phyloP scores from a whole-genome alignment of 2,329 filamentous ascomycete genomes.

The Fusarium ambrosium region DNA sequence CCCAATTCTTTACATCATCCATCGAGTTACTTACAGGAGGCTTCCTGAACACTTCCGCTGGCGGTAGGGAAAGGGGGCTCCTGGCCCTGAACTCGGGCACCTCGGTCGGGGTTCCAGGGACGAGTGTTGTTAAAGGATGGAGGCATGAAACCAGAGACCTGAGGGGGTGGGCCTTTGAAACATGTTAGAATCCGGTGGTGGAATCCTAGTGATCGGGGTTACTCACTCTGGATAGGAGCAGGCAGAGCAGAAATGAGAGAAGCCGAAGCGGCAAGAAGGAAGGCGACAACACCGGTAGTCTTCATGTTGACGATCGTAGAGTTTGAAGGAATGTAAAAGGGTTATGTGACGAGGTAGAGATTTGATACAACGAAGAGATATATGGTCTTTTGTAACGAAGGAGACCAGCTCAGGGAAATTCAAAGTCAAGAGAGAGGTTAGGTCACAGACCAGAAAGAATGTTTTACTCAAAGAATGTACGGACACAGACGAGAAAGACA shows the following conservation, averaged over 20 bases:
- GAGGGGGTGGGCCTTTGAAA: constrained; percentile 2
- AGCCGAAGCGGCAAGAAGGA: constrained; percentile 36
- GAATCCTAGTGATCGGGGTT: background rate
- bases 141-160: constrained; percentile 9
- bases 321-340: constrained; percentile 11
- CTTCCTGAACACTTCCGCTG: background rate
- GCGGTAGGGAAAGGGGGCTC: constrained; percentile 20
- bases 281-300: constrained; percentile 32
- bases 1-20: background rate
- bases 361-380: background rate
- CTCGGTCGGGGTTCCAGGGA: constrained; percentile 4
- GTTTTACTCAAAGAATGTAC: background rate
- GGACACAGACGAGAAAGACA: background rate
- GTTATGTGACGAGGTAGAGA: constrained; percentile 15
- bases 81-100: constrained; percentile 4
- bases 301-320: constrained; percentile 43
- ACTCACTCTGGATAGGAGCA: constrained; percentile 33
- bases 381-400: constrained; percentile 4
- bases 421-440: constrained; percentile 1
- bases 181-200: background rate
- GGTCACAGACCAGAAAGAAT: constrained; percentile 35
- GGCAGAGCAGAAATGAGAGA: constrained; percentile 36
- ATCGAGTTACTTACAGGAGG: constrained; percentile 19
- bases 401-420: constrained; percentile 23
- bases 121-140: constrained; percentile 21